phyloP scores from a whole-genome alignment of 352 stramenopile species.

The Phytophthora niederhauseri region DNA sequence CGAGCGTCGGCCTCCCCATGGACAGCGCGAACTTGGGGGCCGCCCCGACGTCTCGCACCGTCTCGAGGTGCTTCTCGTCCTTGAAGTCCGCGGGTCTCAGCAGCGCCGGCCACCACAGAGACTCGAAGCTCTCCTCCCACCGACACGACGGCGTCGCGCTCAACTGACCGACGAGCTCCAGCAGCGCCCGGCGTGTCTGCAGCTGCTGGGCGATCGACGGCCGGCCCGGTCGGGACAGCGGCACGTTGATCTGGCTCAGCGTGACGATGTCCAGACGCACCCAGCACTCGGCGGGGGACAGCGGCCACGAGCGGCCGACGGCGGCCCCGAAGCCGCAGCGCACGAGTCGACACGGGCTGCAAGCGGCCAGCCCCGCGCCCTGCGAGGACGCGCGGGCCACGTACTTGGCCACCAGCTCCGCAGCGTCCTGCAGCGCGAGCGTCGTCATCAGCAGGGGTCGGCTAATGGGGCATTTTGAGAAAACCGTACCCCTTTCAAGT shows the following conservation, averaged over 20 bases:
- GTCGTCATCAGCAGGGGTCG: neutral
- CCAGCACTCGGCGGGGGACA: constrained; percentile 24
- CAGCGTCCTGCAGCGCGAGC: constrained; percentile 14
- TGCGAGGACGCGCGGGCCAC: constrained; percentile 2
- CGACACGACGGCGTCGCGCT: constrained; percentile 15
- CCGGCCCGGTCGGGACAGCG: constrained; percentile 1
- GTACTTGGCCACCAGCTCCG: constrained; percentile 31
- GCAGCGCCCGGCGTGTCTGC: constrained; percentile 13
- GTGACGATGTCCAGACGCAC: constrained; percentile 16
- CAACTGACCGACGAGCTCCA: constrained; percentile 31
- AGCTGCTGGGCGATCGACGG: constrained; percentile 15
- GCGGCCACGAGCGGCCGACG: constrained; percentile 13
- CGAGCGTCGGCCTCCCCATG: constrained; percentile 20
- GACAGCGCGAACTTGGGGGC: constrained; percentile 21
- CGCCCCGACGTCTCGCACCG: constrained; percentile 6
- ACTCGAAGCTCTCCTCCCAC: constrained; percentile 28
- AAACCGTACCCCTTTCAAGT: no score
- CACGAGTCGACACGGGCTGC: neutral
- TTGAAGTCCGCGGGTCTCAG: constrained; percentile 16
- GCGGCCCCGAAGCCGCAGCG: constrained; percentile 12
- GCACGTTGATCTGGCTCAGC: constrained; percentile 2
- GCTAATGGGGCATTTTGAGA: no score
- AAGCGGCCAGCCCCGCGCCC: neutral
- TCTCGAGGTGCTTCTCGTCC: constrained; percentile 21
- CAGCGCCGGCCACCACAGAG: constrained; percentile 26